Evolutionary conservation across 2,329 filamentous ascomycete genomes (phyloP).

Genomic region (Immersiporthe knoxdaviesiana): DNA sequence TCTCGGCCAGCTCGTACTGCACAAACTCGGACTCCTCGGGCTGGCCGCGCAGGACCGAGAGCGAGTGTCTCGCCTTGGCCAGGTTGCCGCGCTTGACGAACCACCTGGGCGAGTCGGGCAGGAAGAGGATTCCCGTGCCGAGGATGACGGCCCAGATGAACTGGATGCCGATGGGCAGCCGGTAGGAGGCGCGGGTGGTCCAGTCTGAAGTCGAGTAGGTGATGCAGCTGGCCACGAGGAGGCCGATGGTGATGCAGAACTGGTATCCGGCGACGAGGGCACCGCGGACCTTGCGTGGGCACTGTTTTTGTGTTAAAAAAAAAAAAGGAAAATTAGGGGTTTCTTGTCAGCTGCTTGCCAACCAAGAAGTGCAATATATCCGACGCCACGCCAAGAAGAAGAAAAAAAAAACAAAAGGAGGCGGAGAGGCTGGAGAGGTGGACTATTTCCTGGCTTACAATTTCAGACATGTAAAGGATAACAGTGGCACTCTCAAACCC

Average conservation of each 20-base stretch:
- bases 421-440: no score
- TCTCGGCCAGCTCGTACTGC: constrained; percentile 71
- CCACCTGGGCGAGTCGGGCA: constrained; percentile 70
- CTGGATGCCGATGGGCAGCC: constrained; percentile 72
- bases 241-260: constrained; percentile 75
- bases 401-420: neutral
- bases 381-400: no score
- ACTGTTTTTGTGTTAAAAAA: neutral
- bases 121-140: constrained; percentile 42
- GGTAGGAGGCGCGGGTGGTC: constrained; percentile 64
- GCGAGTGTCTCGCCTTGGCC: constrained; percentile 59
- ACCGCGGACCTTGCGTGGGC: constrained; percentile 67
- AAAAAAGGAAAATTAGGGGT: no score
- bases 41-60: constrained; percentile 67
- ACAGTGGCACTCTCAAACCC: constrained; percentile 41
- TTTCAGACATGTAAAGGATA: constrained; percentile 78
- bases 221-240: constrained; percentile 70
- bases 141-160: constrained; percentile 54
- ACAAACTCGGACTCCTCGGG: constrained; percentile 67
- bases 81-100: constrained; percentile 69
- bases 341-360: no score
- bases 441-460: constrained; percentile 48
- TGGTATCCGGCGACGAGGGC: constrained; percentile 76
- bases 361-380: no score
- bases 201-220: constrained; percentile 66